Conservation (phyloP, 2,329 filamentous ascomycete genomes). For the Aureobasidium namibiae region DNA sequence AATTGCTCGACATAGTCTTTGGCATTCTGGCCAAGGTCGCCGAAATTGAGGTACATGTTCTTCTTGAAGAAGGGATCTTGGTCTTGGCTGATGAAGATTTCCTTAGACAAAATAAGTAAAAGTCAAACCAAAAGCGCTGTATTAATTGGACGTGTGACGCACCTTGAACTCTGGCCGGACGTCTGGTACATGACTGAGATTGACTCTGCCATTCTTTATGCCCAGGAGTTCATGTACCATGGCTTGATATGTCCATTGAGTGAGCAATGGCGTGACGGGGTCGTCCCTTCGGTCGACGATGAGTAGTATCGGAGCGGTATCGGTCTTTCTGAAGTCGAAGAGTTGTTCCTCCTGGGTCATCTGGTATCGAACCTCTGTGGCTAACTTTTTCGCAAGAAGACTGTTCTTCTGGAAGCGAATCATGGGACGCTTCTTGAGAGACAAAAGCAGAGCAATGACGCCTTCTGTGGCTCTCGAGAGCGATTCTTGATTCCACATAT, state of each 20-base stretch:
- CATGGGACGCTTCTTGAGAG: slow-evolving; percentile 92
- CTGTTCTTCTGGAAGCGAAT: slow-evolving; percentile 93
- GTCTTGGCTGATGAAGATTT: slow-evolving; percentile 91
- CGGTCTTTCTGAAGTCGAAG: slow-evolving; percentile 91
- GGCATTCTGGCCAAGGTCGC: slow-evolving; percentile 88
- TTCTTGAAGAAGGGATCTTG: slow-evolving; percentile 99
- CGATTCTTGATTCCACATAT: slow-evolving; percentile 85
- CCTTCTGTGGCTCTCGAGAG: slow-evolving; percentile 83
- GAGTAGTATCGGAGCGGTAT: slow-evolving; percentile 87
- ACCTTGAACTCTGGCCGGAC: slow-evolving; percentile 72
- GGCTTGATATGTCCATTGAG: slow-evolving; percentile 99
- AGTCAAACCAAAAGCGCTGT: background rate
- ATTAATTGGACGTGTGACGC: background rate
- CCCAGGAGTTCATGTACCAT: slow-evolving; percentile 97
- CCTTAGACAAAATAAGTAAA: slow-evolving; percentile 35
- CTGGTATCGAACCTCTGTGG: slow-evolving; percentile 82
- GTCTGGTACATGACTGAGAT: slow-evolving; percentile 75
- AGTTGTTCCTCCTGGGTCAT: slow-evolving; percentile 94
- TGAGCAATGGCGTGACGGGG: slow-evolving; percentile 85
- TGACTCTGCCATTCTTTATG: slow-evolving; percentile 89
- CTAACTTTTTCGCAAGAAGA: slow-evolving; percentile 80
- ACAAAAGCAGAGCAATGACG: slow-evolving; percentile 71
- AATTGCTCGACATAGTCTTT: slow-evolving; percentile 99
- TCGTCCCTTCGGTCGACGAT: slow-evolving; percentile 89
- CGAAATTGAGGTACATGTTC: slow-evolving; percentile 98